phyloP scores from a whole-genome alignment of 129 eudicot species.

The Flaveria ramosissima region DNA sequence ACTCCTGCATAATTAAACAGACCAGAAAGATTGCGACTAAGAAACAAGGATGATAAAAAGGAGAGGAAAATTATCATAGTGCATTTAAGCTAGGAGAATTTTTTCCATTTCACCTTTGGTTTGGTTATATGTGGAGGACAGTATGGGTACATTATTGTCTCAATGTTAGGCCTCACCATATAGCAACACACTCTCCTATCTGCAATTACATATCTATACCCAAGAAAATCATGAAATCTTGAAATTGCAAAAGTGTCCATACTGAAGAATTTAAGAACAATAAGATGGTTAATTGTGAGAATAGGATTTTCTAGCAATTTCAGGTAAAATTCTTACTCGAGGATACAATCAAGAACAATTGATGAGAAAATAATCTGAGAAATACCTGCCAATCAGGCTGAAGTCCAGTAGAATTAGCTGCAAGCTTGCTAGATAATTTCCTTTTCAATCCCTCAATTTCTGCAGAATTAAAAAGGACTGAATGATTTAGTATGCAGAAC shows the following conservation, averaged over 20 bases:
- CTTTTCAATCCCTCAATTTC: constrained; percentile 80
- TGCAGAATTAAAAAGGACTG: constrained; percentile 23
- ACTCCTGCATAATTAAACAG: constrained; percentile 52
- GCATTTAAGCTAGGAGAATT: not conserved
- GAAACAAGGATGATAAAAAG: not conserved
- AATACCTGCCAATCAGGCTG: constrained; percentile 78
- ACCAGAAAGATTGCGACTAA: not conserved
- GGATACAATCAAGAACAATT: not conserved
- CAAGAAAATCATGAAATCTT: not conserved
- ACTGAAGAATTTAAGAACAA: not conserved
- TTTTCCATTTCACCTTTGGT: constrained; percentile 56
- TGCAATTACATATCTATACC: constrained; percentile 32
- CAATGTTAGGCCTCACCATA: constrained; percentile 95
- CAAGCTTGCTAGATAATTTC: constrained; percentile 77
- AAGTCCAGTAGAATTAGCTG: constrained; percentile 48
- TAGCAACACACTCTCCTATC: constrained; percentile 93
- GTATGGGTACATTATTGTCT: constrained; percentile 76
- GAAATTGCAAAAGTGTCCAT: not conserved
- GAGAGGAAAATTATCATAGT: not conserved
- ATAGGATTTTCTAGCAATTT: not conserved
- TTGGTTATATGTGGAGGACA: constrained; percentile 93
- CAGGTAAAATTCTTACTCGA: not conserved
- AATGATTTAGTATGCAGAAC: not conserved
- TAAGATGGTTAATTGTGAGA: not conserved
- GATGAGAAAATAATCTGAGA: constrained; percentile 2